Evolutionary conservation across 208 protist genomes (phyloP).

Genomic region (Naegleria lovaniensis): DNA sequence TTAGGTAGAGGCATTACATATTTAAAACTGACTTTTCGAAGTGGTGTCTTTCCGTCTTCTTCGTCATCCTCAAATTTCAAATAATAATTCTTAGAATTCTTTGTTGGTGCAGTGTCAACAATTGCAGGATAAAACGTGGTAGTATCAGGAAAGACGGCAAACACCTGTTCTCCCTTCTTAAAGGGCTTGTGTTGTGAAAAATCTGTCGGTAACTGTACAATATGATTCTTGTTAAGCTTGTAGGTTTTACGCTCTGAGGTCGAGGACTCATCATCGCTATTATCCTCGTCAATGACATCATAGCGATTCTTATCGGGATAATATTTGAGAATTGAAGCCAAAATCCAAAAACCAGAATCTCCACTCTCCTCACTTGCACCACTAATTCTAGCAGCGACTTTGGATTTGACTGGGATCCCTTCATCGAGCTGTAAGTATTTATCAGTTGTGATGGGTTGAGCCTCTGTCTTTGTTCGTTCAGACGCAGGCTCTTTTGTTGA

Average conservation of each 20-base stretch:
- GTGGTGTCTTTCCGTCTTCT: constrained; percentile 26
- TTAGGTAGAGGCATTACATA: background rate
- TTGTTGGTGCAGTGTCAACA: constrained; percentile 27
- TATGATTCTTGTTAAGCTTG: background rate
- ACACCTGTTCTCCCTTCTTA: constrained; percentile 25
- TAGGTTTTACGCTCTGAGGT: background rate
- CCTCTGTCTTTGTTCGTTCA: background rate
- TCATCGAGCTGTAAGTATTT: background rate
- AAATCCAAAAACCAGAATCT: constrained; percentile 16
- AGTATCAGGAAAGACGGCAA: constrained; percentile 43
- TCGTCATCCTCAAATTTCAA: constrained; percentile 45
- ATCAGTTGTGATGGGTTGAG: background rate
- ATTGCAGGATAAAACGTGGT: constrained; percentile 41
- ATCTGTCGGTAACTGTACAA: background rate
- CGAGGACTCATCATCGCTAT: background rate
- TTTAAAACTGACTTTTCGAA: constrained; percentile 2
- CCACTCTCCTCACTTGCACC: background rate
- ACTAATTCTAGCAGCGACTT: constrained; percentile 1
- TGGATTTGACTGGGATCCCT: background rate
- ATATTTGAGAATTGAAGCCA: background rate
- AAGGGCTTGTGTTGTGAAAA: background rate
- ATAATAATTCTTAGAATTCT: constrained; percentile 30
- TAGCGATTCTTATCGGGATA: background rate
- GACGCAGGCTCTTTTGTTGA: background rate
- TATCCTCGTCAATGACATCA: background rate